Conservation (phyloP, 2,329 filamentous ascomycete genomes). For the Endocalyx cinctus region DNA sequence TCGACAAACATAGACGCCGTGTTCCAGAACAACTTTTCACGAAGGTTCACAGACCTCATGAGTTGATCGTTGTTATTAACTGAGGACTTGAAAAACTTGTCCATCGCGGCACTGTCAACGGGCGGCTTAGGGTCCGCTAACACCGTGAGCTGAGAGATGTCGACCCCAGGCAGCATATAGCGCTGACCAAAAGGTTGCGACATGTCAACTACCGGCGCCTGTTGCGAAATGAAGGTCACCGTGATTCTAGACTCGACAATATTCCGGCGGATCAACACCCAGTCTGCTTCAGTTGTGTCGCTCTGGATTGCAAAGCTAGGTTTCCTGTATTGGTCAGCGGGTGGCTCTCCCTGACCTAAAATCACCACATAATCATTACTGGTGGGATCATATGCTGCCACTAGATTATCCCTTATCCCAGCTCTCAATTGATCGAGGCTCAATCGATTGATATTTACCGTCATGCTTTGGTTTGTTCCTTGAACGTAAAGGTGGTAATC, state of each 20-base stretch:
- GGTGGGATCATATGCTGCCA: conserved; percentile 4
- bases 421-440: conserved; percentile 5
- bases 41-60: conserved; percentile 10
- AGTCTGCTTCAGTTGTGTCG: conserved; percentile 20
- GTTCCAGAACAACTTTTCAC: conserved; percentile 25
- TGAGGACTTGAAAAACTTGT: conserved; percentile 11
- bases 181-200: too few relatives aligned
- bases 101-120: neutral
- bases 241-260: conserved; percentile 17
- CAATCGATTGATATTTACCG: conserved; percentile 3
- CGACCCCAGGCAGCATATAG: too few relatives aligned
- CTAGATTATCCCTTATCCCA: conserved; percentile 2
- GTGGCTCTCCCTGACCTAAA: conserved; percentile 10
- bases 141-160: too few relatives aligned
- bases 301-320: conserved; percentile 14
- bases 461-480: neutral
- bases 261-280: conserved; percentile 21
- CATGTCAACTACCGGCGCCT: too few relatives aligned
- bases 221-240: too few relatives aligned
- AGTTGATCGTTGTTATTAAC: conserved; percentile 8
- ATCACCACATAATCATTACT: conserved; percentile 9
- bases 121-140: neutral
- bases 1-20: conserved; percentile 25
- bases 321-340: neutral
- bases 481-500: conserved; percentile 8